Evolutionary conservation across 2,329 filamentous ascomycete species (phyloP), one percentile per base, ranked within the genome.

Genomic region (Fusarium sp.): DNA sequence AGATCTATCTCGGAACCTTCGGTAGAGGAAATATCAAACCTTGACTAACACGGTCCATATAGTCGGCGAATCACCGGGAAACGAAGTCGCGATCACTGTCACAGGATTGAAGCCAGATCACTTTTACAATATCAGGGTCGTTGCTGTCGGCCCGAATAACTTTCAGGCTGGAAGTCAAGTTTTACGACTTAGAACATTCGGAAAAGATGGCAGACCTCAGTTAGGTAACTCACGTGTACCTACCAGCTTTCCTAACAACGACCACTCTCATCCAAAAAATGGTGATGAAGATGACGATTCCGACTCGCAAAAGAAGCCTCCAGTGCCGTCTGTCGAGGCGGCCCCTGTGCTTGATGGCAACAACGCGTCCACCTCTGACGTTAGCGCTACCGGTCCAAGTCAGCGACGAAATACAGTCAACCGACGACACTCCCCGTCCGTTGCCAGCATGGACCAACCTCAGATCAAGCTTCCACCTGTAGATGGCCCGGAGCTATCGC

Each of bases 71-170:
- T 94, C 95, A 49, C 91, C 81, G 13, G 82, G 81, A 35, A 82
- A 82, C 38, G 83, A 84, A 59, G 79, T 81, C 47, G 83, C 94
- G n/a, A 95, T 98, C 60, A 95, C 94, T 51, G 95, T 99, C 63
- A 95, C 93, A 38, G 94, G 95, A 44, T 87, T 99, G 13, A 92
- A 93, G 77, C 95, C 96, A 1, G 91, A 93, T 74, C 93, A 94
- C 78, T 97, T 95, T 79, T 98, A 98, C 84, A 97, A 97, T 74
- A 92, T 99, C 35, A 92, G 96, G 69, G 94, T 98, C 61, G 93
- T 98, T 75, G 94, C 96, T 44, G 93, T 98, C 61, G 97, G 96
- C 55, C 90, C 92, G 36, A 94, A 95, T 76, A 97, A 96, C 82
- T 98, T 98, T 78, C 94, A 97, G 80, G 94, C 95, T 2, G 93